phyloP scores from a whole-genome alignment of 1,284 basidiomycete species.

The Heterobasidion parviporum region DNA sequence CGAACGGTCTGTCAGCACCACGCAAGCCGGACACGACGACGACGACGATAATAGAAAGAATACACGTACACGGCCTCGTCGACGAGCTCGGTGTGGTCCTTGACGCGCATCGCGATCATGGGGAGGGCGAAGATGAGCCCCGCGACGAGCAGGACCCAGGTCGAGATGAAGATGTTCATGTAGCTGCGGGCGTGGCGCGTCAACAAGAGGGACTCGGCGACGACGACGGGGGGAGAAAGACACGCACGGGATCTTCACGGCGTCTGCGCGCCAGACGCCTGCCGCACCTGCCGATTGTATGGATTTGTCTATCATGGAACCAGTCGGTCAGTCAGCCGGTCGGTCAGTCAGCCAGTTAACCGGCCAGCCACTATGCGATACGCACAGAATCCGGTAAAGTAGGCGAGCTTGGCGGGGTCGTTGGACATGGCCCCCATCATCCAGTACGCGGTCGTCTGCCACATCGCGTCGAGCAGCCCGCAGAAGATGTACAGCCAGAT shows the following conservation, averaged over 20 bases:
- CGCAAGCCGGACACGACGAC: too few relatives aligned
- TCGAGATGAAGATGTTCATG: conserved; percentile 36
- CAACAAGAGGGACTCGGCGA: neutral
- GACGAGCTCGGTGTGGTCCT: conserved; percentile 23
- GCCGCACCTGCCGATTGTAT: conserved; percentile 36
- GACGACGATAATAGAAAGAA: neutral
- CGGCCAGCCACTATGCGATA: conserved; percentile 3
- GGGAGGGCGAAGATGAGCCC: conserved; percentile 35
- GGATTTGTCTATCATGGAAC: conserved; percentile 27
- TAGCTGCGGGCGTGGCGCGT: conserved; percentile 17
- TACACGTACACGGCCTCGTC: conserved; percentile 17
- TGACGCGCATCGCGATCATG: conserved; percentile 36
- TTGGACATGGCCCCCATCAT: conserved; percentile 43
- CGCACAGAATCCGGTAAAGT: conserved; percentile 39
- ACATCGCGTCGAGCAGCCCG: conserved; percentile 48
- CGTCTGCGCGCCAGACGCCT: conserved; percentile 35
- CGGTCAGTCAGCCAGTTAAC: neutral
- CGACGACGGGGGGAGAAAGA: neutral
- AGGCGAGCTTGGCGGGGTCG: conserved; percentile 36
- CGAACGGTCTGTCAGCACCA: too few relatives aligned
- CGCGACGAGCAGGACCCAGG: conserved; percentile 32
- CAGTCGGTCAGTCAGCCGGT: neutral
- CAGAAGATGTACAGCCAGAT: conserved; percentile 52
- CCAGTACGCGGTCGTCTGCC: conserved; percentile 56
- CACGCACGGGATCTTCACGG: conserved; percentile 27